phyloP scores from a whole-genome alignment of 805 yeast genomes.

The Pichia occidentalis region DNA sequence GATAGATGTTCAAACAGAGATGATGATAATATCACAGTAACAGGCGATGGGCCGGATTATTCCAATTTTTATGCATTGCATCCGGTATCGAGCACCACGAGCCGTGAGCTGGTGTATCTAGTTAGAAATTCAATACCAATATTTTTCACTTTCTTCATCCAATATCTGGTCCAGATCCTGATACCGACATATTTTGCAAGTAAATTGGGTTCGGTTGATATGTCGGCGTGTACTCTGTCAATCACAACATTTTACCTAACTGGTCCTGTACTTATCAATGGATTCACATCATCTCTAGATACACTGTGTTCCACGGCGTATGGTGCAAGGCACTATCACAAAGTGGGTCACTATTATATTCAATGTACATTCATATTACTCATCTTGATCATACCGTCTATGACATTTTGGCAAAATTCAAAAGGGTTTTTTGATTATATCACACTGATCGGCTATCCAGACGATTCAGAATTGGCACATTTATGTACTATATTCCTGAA shows the following conservation, averaged over 20 bases:
- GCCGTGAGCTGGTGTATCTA: conserved; percentile 23
- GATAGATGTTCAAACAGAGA: too few relatives aligned
- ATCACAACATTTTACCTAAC: conserved; percentile 70
- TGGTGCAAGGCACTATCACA: conserved; percentile 54
- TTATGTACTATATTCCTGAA: conserved; percentile 51
- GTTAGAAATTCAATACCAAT: conserved; percentile 45
- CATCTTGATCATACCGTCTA: conserved; percentile 47
- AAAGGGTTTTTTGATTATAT: conserved; percentile 35
- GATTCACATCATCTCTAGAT: conserved; percentile 67
- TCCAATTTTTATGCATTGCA: conserved; percentile 2
- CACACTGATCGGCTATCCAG: conserved; percentile 21
- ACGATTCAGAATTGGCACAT: conserved; percentile 34
- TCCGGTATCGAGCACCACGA: conserved; percentile 14
- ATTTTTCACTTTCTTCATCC: conserved; percentile 59
- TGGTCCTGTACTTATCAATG: conserved; percentile 68
- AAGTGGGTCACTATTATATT: conserved; percentile 61
- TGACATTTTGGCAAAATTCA: conserved; percentile 52
- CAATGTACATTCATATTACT: conserved; percentile 52
- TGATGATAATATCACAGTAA: background rate
- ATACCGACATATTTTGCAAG: conserved; percentile 71
- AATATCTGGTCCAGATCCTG: conserved; percentile 63
- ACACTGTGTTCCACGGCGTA: conserved; percentile 72
- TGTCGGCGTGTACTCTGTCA: conserved; percentile 67
- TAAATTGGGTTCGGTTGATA: conserved; percentile 54
- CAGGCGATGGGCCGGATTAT: background rate